phyloP scores from a whole-genome alignment of 1,284 basidiomycete species.

The Cronartium quercuum region DNA sequence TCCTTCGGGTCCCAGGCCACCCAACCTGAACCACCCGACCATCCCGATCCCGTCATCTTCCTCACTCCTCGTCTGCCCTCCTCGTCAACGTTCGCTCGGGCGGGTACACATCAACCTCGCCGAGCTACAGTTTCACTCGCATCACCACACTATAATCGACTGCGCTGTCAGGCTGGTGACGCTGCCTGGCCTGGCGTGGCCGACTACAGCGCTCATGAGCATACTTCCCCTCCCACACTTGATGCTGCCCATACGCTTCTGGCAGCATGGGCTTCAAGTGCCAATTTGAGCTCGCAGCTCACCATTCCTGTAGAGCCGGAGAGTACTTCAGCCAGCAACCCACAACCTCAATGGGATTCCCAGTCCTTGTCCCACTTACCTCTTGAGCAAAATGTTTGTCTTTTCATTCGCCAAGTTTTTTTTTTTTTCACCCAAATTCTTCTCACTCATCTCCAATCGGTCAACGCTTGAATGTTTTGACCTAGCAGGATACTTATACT shows the following conservation, averaged over 20 bases:
- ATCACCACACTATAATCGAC: neutral
- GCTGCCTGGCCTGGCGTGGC: neutral
- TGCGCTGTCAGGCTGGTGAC: neutral
- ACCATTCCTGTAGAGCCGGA: neutral
- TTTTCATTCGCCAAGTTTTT: neutral
- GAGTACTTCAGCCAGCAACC: neutral
- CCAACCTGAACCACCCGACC: neutral
- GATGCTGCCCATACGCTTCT: constrained; percentile 14
- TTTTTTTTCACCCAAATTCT: neutral
- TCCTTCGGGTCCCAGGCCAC: neutral
- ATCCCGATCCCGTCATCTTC: neutral
- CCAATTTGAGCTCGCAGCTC: neutral
- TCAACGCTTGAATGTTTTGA: neutral
- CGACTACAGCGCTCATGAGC: neutral
- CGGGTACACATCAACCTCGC: neutral
- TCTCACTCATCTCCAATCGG: neutral
- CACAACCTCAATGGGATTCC: neutral
- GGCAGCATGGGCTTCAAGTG: constrained; percentile 1
- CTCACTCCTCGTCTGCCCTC: neutral
- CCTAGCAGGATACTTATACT: neutral
- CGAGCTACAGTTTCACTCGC: constrained; percentile 23
- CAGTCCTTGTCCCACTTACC: neutral
- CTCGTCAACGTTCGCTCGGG: neutral
- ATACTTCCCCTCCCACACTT: neutral
- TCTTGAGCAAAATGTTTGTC: neutral